Conservation (phyloP, 441 rosid genomes). For the Adansonia rubrostipa region DNA sequence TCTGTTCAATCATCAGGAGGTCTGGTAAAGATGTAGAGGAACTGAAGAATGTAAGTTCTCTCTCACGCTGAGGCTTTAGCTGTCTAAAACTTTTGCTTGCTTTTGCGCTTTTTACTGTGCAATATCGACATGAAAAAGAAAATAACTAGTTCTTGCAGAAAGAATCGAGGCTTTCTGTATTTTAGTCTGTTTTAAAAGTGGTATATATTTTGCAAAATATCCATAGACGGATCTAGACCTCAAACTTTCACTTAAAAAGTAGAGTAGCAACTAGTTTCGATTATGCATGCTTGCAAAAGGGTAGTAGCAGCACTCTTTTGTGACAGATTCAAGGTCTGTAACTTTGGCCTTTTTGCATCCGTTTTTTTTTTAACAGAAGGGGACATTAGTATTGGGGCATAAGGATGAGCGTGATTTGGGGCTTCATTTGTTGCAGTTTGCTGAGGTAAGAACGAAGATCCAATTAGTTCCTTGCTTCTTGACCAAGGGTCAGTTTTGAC, state of each 20-base stretch:
- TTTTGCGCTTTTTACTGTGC: not conserved
- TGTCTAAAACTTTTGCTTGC: not conserved
- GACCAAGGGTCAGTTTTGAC: not conserved
- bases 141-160: not conserved
- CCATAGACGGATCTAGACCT: not conserved
- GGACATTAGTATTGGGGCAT: slow-evolving; percentile 52
- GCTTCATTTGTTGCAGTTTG: slow-evolving; percentile 77
- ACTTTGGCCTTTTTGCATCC: not conserved
- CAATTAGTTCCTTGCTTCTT: slow-evolving; percentile 2
- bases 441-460: slow-evolving; percentile 54
- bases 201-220: slow-evolving; percentile 8
- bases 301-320: no score
- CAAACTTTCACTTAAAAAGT: not conserved
- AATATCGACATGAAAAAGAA: not conserved
- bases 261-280: not conserved
- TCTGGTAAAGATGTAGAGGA: slow-evolving; percentile 81
- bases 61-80: not conserved
- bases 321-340: no score
- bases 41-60: slow-evolving; percentile 67
- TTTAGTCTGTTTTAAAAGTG: not conserved
- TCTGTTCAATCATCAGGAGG: slow-evolving; percentile 91
- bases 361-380: slow-evolving; percentile 50
- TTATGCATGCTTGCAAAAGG: not conserved
- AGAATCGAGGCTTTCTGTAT: slow-evolving; percentile 4
- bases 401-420: slow-evolving; percentile 68